A percentile compares a stretch with the other conserved stretches of the same genome.
phyloP scores from a whole-genome alignment of 257 asterid species.

The Solanum sejunctum region DNA sequence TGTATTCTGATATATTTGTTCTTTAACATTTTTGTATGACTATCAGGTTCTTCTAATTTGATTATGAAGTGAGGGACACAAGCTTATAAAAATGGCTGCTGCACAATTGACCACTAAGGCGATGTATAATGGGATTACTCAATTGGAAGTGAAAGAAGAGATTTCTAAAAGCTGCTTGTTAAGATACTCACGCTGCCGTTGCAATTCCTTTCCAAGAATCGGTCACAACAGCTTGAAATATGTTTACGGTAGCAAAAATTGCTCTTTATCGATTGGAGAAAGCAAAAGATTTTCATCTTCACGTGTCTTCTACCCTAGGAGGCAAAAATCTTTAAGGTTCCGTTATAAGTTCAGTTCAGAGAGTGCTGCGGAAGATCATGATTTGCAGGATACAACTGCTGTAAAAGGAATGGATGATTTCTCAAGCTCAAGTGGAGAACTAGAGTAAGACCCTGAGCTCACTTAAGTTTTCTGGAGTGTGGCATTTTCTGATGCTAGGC shows the following conservation, averaged over 20 bases:
- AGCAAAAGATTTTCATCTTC: conserved; percentile 9
- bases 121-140: conserved; percentile 14
- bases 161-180: neutral
- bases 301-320: conserved; percentile 23
- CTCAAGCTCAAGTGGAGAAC: conserved; percentile 11
- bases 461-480: neutral
- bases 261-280: conserved; percentile 14
- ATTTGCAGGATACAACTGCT: conserved; percentile 14
- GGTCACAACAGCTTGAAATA: conserved; percentile 3
- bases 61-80: neutral
- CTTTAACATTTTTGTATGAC: neutral
- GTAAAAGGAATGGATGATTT: conserved; percentile 6
- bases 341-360: conserved; percentile 22
- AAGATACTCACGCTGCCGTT: neutral
- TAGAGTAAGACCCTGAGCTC: conserved; percentile 10
- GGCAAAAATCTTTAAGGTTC: conserved; percentile 10
- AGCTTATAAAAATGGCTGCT: conserved; percentile 24
- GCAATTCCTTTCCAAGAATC: conserved; percentile 4
- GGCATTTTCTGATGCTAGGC: neutral
- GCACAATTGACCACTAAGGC: conserved; percentile 32
- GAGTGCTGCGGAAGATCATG: conserved; percentile 16
- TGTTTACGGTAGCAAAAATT: conserved; percentile 4
- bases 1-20: neutral
- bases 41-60: neutral
- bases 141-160: conserved; percentile 1